phyloP scores from a whole-genome alignment of 805 yeast genomes.

The Candida endomychidarum region DNA sequence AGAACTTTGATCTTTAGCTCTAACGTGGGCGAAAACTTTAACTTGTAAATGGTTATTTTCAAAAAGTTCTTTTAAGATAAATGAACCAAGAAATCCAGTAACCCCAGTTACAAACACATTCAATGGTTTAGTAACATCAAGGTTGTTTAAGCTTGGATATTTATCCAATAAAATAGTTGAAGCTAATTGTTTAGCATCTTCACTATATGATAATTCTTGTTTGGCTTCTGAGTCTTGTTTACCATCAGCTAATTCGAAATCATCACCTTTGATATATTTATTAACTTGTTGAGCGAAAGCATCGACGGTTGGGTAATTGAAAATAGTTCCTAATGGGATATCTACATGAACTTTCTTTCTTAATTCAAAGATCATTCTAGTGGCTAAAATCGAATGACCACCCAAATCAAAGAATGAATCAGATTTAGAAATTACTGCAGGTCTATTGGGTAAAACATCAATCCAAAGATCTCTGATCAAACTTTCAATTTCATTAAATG shows the following conservation, averaged over 20 bases:
- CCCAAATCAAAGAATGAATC: slow-evolving; percentile 97
- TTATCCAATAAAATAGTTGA: slow-evolving; percentile 38
- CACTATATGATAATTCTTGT: slow-evolving; percentile 51
- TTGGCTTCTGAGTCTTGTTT: slow-evolving; percentile 18
- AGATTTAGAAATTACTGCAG: slow-evolving; percentile 69
- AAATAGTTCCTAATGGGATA: slow-evolving; percentile 85
- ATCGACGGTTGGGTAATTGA: slow-evolving; percentile 83
- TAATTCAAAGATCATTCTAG: slow-evolving; percentile 92
- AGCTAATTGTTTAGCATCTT: slow-evolving; percentile 66
- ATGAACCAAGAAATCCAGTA: slow-evolving; percentile 95
- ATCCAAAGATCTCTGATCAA: slow-evolving; percentile 83
- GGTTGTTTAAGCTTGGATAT: slow-evolving; percentile 45
- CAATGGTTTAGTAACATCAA: slow-evolving; percentile 34
- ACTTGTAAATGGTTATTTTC: slow-evolving; percentile 49
- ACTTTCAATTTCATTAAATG: slow-evolving; percentile 62
- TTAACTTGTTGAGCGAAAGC: slow-evolving; percentile 76
- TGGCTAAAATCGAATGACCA: slow-evolving; percentile 96
- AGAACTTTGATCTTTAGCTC: slow-evolving; percentile 67
- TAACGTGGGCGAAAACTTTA: slow-evolving; percentile 82
- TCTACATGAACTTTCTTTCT: slow-evolving; percentile 77
- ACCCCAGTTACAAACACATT: slow-evolving; percentile 90
- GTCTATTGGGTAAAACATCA: slow-evolving; percentile 78
- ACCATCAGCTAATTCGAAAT: slow-evolving; percentile 41
- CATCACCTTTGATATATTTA: slow-evolving; percentile 50
- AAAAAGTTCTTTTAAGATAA: slow-evolving; percentile 75